Evolutionary conservation across 345 rosid species (phyloP).

Genomic region (Hypericum androsaemum): DNA sequence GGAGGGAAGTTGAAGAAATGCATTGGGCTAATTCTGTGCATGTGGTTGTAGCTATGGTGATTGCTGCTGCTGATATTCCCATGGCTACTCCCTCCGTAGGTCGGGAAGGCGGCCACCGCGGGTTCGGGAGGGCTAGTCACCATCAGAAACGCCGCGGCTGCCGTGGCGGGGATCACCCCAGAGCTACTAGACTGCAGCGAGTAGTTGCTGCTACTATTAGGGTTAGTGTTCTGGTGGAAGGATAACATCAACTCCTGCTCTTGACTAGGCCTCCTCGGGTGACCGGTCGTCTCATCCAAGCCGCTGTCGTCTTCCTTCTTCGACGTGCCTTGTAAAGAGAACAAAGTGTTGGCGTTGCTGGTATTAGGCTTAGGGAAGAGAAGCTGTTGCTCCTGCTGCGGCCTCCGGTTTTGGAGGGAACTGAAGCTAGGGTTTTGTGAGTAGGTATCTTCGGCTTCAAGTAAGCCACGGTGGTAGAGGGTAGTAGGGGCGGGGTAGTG

Average conservation of each 20-base stretch:
- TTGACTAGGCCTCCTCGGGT: no score
- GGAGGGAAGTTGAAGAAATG: slow-evolving; percentile 69
- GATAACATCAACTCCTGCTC: no score
- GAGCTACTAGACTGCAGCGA: slow-evolving; percentile 40
- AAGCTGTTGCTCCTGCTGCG: slow-evolving; percentile 16
- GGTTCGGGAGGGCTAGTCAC: slow-evolving; percentile 35
- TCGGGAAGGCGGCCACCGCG: slow-evolving; percentile 38
- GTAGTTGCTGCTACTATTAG: slow-evolving; percentile 15
- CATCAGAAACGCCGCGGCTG: slow-evolving; percentile 61
- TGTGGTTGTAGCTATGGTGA: no score
- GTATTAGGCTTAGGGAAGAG: slow-evolving; percentile 9
- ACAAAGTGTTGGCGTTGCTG: no score
- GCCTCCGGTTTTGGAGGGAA: background rate
- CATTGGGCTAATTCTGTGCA: slow-evolving; percentile 43
- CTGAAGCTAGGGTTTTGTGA: no score
- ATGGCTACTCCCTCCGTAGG: slow-evolving; percentile 13
- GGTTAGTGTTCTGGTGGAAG: no score
- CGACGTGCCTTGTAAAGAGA: slow-evolving; percentile 13
- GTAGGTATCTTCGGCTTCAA: no score
- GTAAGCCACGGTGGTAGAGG: no score
- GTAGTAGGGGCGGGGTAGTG: slow-evolving; percentile 19
- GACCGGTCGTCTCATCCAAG: no score
- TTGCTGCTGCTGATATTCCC: no score
- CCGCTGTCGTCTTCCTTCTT: slow-evolving; percentile 19
- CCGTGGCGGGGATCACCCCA: slow-evolving; percentile 39